Base-by-base conservation (phyloP, 192 early-diverging fungal genomes). In the Spinellus fusiger region DNA sequence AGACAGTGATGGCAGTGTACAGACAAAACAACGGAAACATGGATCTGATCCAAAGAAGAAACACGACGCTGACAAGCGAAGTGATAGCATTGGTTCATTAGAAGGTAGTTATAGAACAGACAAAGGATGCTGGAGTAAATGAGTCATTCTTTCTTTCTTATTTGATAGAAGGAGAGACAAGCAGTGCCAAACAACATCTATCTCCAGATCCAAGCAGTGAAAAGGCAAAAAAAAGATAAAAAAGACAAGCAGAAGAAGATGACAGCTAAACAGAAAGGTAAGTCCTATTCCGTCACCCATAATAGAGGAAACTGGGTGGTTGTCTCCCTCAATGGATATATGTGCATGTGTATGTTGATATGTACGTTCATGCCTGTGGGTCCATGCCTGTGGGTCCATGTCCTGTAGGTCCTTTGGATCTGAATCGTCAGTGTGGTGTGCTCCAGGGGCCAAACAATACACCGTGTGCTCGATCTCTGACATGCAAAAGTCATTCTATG, bases 401-500 rank as follows among this genome's bases (percentile, higher is more conserved):
- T 31, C 73, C 69, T 61, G 59, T 66, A 77, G 77, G 77, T 22
- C 89, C 93, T 35, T 64, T 98, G 64, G 92, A 98, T 62, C 65
- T 94, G 63, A 94, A 98, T 70, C 87, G 83, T 55, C 90, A 95
- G 58, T 98, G 95, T 64, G 95, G 93, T 59, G 93, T 96, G 15
- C 52, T 84, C 26, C 53, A 67, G 32, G 65, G 75, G 23, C 82
- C 85, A 1, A 83, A 79, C 32, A 79, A 77, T 12, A 52, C 69
- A 46, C 80, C 80, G 0, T 98, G 95, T 71, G 77, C 84, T 47
- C 88, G 95, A 40, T 92, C 93, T 44, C 81, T 98, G 13, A 98
- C 93, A 27, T 98, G 95, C 77, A 98, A 98, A 68, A 94, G 91
- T 4, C 95, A 98, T 59, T 86, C 89, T 28, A 92, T 98, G 80